Conservation (phyloP, 2,329 filamentous ascomycete genomes). For the Penicillium sp. region DNA sequence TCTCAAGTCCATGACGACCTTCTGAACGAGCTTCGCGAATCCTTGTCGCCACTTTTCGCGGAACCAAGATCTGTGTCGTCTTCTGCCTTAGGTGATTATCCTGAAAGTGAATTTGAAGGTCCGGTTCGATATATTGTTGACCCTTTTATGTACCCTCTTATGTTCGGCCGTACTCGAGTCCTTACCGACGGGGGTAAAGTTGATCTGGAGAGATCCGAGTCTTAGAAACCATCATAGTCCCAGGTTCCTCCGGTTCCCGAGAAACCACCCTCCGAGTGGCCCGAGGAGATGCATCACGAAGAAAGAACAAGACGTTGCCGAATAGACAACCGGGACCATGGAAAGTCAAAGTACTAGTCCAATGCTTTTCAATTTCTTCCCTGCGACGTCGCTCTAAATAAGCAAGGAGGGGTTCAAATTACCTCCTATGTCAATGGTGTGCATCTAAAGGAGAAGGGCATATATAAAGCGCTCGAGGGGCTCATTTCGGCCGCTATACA, state of each 20-base stretch:
- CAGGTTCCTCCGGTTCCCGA: conserved; percentile 2
- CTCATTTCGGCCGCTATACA: conserved; percentile 2
- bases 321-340: background rate
- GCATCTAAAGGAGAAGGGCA: conserved; percentile 6
- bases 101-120: background rate
- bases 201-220: conserved; percentile 4
- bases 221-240: conserved; percentile 1
- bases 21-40: conserved; percentile 4
- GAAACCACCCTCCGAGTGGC: background rate
- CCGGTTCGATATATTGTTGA: conserved; percentile 8
- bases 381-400: conserved; percentile 1
- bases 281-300: too few species aligned
- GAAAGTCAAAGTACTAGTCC: background rate
- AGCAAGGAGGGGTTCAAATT: background rate
- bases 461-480: conserved; percentile 6
- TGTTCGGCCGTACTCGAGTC: conserved; percentile 7
- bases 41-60: conserved; percentile 6
- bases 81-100: background rate
- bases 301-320: too few species aligned
- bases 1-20: conserved; percentile 3
- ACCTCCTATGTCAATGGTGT: conserved; percentile 8
- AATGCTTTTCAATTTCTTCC: conserved; percentile 11
- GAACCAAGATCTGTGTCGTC: background rate
- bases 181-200: conserved; percentile 5
- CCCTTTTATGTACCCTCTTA: conserved; percentile 8